A percentile compares a stretch with the other conserved stretches of the same genome.
Evolutionary conservation across 495 filamentous ascomycete species (phyloP).

Genomic region (Pseudevernia furfuracea): DNA sequence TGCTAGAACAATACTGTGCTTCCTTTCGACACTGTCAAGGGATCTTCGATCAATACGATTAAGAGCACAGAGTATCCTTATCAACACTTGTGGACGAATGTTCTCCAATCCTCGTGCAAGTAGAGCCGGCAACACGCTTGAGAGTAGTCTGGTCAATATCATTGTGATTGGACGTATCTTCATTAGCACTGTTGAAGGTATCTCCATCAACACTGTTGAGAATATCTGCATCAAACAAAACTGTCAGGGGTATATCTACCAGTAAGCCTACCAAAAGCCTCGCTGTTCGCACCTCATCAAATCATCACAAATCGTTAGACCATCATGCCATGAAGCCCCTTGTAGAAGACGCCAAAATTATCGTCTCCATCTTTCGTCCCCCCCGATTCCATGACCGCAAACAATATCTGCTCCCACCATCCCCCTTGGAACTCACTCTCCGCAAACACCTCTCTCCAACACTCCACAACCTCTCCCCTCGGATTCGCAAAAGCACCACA

Average conservation of each 20-base stretch:
- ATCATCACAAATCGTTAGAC: conserved; percentile 24
- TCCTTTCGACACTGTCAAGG: background rate
- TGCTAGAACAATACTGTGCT: too few relatives aligned
- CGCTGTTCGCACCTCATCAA: background rate
- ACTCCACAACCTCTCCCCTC: conserved; percentile 49
- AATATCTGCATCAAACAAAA: background rate
- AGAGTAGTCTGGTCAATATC: too few relatives aligned
- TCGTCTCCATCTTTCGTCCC: conserved; percentile 30
- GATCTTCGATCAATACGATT: background rate
- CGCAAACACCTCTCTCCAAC: conserved; percentile 50
- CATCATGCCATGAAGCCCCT: conserved; percentile 38
- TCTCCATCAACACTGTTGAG: background rate
- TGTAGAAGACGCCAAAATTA: conserved; percentile 46
- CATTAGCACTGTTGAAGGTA: background rate
- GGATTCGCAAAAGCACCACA: conserved; percentile 60
- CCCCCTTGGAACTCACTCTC: conserved; percentile 49
- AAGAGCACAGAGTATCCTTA: too few relatives aligned
- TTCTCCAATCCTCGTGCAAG: too few relatives aligned
- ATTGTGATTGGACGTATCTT: too few relatives aligned
- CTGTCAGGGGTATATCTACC: conserved; percentile 1
- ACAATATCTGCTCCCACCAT: conserved; percentile 49
- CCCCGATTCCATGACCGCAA: conserved; percentile 43
- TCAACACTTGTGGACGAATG: too few relatives aligned
- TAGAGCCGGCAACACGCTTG: too few relatives aligned
- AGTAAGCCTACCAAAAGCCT: background rate